phyloP scores from a whole-genome alignment of 2,329 filamentous ascomycete species.

The Xylariaceae sp. region DNA sequence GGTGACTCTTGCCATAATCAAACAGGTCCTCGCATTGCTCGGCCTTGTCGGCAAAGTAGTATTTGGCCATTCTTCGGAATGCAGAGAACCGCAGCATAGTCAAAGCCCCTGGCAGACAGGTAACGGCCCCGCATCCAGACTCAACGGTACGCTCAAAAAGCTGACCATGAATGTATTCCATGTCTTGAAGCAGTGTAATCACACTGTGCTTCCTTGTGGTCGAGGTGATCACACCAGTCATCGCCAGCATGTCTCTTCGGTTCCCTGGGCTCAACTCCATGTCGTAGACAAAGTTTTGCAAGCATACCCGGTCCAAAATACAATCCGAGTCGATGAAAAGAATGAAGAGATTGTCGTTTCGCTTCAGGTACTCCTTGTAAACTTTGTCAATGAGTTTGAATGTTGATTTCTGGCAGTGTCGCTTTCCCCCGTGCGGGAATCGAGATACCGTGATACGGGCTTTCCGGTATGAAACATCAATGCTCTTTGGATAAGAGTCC shows the following conservation, averaged over 20 bases:
- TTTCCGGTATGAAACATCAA: constrained; percentile 80
- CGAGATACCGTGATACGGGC: constrained; percentile 86
- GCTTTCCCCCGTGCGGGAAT: constrained; percentile 90
- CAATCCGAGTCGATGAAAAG: constrained; percentile 98
- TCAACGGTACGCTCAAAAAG: constrained; percentile 94
- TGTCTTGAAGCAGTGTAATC: constrained; percentile 90
- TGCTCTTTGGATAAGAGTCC: constrained; percentile 78
- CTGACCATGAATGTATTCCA: constrained; percentile 97
- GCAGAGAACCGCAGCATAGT: constrained; percentile 95
- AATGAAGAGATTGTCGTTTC: constrained; percentile 89
- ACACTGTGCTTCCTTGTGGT: constrained; percentile 85
- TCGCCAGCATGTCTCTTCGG: constrained; percentile 87
- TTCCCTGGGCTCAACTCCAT: constrained; percentile 97
- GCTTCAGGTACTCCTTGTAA: constrained; percentile 79
- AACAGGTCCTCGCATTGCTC: constrained; percentile 95
- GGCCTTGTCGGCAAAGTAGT: constrained; percentile 96
- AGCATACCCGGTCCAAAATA: constrained; percentile 82
- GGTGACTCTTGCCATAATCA: constrained; percentile 91
- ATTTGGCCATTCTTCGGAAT: constrained; percentile 94
- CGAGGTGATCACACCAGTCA: constrained; percentile 96
- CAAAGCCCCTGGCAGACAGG: constrained; percentile 89
- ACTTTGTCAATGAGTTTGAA: constrained; percentile 92
- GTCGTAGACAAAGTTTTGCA: constrained; percentile 97
- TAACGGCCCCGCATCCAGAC: constrained; percentile 89
- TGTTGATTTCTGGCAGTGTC: constrained; percentile 88